These are phyloP conservation scores for Lojkania enalia DNA, from an alignment of 2,329 filamentous ascomycete species.

Conservation along the genomic window DNA sequence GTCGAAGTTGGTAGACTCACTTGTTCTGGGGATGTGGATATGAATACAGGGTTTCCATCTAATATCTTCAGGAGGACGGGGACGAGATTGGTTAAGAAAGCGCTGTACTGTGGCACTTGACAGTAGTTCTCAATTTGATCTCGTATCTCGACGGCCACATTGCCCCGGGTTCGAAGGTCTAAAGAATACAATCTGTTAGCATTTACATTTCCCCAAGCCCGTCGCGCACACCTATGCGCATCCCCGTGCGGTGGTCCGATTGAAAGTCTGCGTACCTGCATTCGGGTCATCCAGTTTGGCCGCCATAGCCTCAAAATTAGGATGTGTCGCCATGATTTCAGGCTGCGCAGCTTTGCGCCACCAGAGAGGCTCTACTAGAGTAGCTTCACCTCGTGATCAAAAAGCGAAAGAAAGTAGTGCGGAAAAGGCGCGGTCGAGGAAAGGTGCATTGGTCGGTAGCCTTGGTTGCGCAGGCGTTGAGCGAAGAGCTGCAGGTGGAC, in stretches of 20 bases:
- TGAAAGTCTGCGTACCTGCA: slow-evolving; percentile 43
- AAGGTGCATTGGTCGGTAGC: too few species aligned
- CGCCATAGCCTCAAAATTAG: slow-evolving; percentile 52
- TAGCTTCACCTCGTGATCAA: slow-evolving; percentile 11
- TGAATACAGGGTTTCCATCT: slow-evolving; percentile 83
- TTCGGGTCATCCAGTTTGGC: slow-evolving; percentile 51
- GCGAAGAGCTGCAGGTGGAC: too few species aligned
- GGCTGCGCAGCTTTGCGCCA: slow-evolving; percentile 29
- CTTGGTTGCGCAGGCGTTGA: background rate
- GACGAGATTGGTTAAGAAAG: slow-evolving; percentile 85
- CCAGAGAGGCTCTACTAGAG: slow-evolving; percentile 18
- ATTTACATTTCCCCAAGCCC: too few species aligned
- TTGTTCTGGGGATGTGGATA: slow-evolving; percentile 88
- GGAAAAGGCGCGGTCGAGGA: background rate
- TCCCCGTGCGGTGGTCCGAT: background rate
- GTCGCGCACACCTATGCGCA: background rate
- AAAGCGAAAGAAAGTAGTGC: slow-evolving; percentile 1
- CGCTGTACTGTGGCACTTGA: slow-evolving; percentile 72
- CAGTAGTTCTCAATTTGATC: slow-evolving; percentile 92
- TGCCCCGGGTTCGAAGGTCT: slow-evolving; percentile 83
- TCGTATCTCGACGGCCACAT: slow-evolving; percentile 81
- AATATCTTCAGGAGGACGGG: slow-evolving; percentile 87
- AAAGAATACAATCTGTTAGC: slow-evolving; percentile 20
- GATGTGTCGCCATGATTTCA: slow-evolving; percentile 43
- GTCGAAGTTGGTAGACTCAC: slow-evolving; percentile 53